Percentiles rank a stretch among this genome's conserved stretches.
Evolutionary conservation across 495 filamentous ascomycete genomes (phyloP).

Genomic region (Durotheca rogersii): DNA sequence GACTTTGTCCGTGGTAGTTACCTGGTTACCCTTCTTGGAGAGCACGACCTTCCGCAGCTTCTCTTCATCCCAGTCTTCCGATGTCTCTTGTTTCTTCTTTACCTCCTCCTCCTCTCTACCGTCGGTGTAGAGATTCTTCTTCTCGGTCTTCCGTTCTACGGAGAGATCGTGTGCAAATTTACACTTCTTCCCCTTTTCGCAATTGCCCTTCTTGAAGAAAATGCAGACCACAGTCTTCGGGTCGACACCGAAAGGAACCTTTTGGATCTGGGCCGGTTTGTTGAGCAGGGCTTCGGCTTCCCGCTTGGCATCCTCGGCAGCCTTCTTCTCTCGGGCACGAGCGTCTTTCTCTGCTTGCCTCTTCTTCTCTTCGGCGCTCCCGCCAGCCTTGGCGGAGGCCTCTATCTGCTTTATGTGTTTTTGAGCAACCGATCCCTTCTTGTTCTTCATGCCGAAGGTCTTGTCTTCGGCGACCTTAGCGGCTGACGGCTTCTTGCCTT

Average conservation of each 20-base stretch:
- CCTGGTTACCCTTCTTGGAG: slow-evolving; percentile 96
- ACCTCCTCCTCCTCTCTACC: slow-evolving; percentile 72
- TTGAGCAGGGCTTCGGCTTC: slow-evolving; percentile 80
- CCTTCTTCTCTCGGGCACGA: slow-evolving; percentile 78
- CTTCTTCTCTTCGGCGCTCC: slow-evolving; percentile 78
- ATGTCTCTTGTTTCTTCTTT: slow-evolving; percentile 87
- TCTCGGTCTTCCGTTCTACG: slow-evolving; percentile 85
- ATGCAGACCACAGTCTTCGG: slow-evolving; percentile 97
- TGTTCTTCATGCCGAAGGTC: slow-evolving; percentile 99
- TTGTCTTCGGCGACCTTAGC: slow-evolving; percentile 81
- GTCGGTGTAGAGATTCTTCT: slow-evolving; percentile 91
- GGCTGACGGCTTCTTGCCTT: slow-evolving; percentile 63
- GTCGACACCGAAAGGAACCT: slow-evolving; percentile 95
- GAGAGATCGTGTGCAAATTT: slow-evolving; percentile 94
- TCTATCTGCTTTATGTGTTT: slow-evolving; percentile 82
- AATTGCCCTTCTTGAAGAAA: slow-evolving; percentile 94
- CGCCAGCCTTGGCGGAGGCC: slow-evolving; percentile 66
- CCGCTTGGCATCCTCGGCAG: slow-evolving; percentile 76
- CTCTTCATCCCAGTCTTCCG: slow-evolving; percentile 96
- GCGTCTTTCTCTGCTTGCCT: slow-evolving; percentile 87
- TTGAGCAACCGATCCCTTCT: slow-evolving; percentile 90
- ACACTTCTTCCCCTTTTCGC: slow-evolving; percentile 96
- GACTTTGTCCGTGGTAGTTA: slow-evolving; percentile 95
- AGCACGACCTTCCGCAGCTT: slow-evolving; percentile 87
- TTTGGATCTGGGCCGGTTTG: slow-evolving; percentile 93